Conservation (phyloP, 2,329 filamentous ascomycete genomes). For the Xylariaceae sp. region DNA sequence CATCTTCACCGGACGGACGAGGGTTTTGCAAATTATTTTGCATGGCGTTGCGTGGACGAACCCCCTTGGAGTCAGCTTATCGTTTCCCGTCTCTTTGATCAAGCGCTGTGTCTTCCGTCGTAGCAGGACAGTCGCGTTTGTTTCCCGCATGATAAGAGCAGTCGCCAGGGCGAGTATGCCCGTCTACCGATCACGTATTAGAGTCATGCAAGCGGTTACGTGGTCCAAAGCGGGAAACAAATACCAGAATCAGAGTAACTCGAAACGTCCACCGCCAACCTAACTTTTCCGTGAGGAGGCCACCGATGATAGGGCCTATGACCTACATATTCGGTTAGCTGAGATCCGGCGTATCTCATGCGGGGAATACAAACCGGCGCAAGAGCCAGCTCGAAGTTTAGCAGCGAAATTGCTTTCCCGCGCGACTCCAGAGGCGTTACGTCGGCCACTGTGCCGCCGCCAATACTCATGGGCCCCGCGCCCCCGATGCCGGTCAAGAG, state of each 20-base stretch:
- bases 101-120: constrained; percentile 9
- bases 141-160: constrained; percentile 14
- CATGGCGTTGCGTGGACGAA: background rate
- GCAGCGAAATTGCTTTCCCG: constrained; percentile 36
- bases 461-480: constrained; percentile 33
- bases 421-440: constrained; percentile 27
- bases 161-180: background rate
- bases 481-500: constrained; percentile 32
- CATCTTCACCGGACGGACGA: constrained; percentile 16
- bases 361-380: background rate
- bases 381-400: constrained; percentile 1
- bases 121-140: constrained; percentile 5
- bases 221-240: constrained; percentile 1
- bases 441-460: constrained; percentile 38
- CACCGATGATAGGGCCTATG: constrained; percentile 34
- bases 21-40: constrained; percentile 5
- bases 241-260: constrained; percentile 36
- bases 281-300: constrained; percentile 31
- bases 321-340: constrained; percentile 18
- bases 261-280: constrained; percentile 49
- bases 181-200: background rate
- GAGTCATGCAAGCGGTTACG: background rate
- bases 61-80: background rate
- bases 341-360: background rate
- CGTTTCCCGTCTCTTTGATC: constrained; percentile 15